phyloP scores from a whole-genome alignment of 441 rosid species.

The Kokia cookei region DNA sequence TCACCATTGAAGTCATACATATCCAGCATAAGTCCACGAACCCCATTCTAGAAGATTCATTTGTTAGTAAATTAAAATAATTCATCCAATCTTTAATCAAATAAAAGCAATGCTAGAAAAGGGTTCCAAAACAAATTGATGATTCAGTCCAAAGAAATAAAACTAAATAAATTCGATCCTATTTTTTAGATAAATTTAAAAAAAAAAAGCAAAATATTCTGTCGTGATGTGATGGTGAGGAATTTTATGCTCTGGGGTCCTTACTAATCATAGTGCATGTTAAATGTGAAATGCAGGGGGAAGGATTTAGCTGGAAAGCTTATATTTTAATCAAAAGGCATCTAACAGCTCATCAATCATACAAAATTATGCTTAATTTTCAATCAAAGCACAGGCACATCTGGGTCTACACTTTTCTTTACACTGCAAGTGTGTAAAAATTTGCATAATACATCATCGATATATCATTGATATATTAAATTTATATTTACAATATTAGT shows the following conservation, averaged over 20 bases:
- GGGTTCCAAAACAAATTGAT: background rate
- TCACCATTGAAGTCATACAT: slow-evolving; percentile 75
- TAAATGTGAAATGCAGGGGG: background rate
- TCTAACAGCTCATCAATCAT: background rate
- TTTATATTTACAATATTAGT: too few species aligned
- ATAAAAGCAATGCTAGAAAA: background rate
- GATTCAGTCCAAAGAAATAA: background rate
- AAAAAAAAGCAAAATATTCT: background rate
- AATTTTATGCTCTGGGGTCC: background rate
- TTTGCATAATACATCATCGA: too few species aligned
- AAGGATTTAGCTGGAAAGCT: slow-evolving; percentile 6
- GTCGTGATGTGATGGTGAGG: background rate
- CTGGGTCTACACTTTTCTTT: background rate
- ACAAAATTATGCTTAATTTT: slow-evolving; percentile 4
- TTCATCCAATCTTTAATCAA: background rate
- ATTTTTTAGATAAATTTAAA: background rate
- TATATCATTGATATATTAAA: too few species aligned
- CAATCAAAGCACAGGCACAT: background rate
- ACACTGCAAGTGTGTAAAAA: background rate
- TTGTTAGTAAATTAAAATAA: background rate
- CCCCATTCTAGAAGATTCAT: slow-evolving; percentile 62
- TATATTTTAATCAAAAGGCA: slow-evolving; percentile 4
- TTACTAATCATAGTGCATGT: background rate
- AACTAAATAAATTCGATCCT: background rate
- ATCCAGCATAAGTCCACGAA: slow-evolving; percentile 93